These are phyloP conservation scores for Capronia epimyces DNA, from an alignment of 2,329 filamentous ascomycete genomes.

Conservation along the genomic window DNA sequence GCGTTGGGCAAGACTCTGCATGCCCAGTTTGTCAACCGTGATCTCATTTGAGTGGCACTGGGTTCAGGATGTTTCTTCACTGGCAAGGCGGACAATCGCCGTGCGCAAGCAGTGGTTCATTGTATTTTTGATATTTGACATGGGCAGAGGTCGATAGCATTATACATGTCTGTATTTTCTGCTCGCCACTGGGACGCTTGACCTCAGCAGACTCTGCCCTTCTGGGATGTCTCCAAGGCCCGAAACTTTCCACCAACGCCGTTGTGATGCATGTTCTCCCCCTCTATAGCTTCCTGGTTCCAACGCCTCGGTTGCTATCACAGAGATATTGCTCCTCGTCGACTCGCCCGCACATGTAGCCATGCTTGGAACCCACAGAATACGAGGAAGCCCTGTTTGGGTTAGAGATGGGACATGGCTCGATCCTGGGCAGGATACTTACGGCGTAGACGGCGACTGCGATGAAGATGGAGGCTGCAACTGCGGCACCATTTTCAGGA, in stretches of 20 bases:
- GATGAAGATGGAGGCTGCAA: slow-evolving; percentile 78
- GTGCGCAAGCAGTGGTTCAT: not conserved
- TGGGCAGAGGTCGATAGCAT: slow-evolving; percentile 14
- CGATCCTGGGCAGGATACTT: slow-evolving; percentile 41
- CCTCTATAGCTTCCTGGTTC: slow-evolving; percentile 3
- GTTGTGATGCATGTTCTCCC: not conserved
- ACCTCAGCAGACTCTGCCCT: not conserved
- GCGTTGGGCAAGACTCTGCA: slow-evolving; percentile 87
- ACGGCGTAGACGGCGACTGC: slow-evolving; percentile 86
- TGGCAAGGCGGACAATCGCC: not conserved
- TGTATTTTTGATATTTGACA: slow-evolving; percentile 12
- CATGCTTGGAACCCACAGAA: slow-evolving; percentile 88
- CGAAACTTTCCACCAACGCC: not conserved
- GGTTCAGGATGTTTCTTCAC: slow-evolving; percentile 1
- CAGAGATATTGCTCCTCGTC: slow-evolving; percentile 77
- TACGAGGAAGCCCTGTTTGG: slow-evolving; percentile 69
- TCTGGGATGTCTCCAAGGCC: not conserved
- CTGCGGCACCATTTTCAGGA: slow-evolving; percentile 58
- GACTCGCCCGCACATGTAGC: slow-evolving; percentile 75
- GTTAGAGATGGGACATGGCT: slow-evolving; percentile 9
- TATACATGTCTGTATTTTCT: slow-evolving; percentile 13
- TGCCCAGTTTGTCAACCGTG: slow-evolving; percentile 90
- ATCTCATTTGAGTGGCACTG: slow-evolving; percentile 65
- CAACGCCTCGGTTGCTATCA: slow-evolving; percentile 37
- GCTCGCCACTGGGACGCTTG: not conserved